Evolutionary conservation across 2,329 filamentous ascomycete genomes (phyloP), one percentile per base, ranked within the genome.

Genomic region (Ascochyta koolunga): DNA sequence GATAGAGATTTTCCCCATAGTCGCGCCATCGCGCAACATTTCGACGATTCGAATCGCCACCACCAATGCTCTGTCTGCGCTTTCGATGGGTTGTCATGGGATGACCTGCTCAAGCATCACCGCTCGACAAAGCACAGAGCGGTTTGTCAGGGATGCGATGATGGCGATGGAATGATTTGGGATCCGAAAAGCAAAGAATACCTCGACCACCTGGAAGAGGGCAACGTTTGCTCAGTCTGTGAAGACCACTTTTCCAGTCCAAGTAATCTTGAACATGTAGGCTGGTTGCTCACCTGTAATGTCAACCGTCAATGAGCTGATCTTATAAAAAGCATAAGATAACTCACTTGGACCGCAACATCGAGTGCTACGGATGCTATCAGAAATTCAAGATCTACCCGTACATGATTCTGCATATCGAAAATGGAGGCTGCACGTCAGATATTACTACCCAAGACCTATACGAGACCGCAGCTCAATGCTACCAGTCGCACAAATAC

Each of bases 401-500:
- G 10, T 40, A 27, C 16, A 62, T 62, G 57, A 60, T 62, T 11
- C 18, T 57, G 5, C 58, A 61, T 39, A 36, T 68, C 19, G 64
- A 67, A 37, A 50, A 52, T 24, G 56, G 58, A 11, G 37, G 49
- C 3, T 67, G 63, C 47, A 7, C 18, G 13, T 65, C 65, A 8
- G 54, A 51, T 9, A 54, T 62, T 35, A 39, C 61, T 37, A 19
- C 31, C 11, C 15, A 55, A 27, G 51, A 60, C 43, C 32, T 68
- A 11, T 62, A 65, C 37, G 27, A 58, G 33, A 47, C 53, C 16
- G 60, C 64, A 19, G 59, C 64, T 13, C 41, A 49, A 16, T 66
- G 61, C 32, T 59, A 50, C 38, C 56, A 65, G 13, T 65, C 58
- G 48, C 46, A 53, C 32, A 36, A 56, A 32, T 68, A 50, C 37